Conservation (phyloP, 2,329 filamentous ascomycete species). For the Cladophialophora exuberans region DNA sequence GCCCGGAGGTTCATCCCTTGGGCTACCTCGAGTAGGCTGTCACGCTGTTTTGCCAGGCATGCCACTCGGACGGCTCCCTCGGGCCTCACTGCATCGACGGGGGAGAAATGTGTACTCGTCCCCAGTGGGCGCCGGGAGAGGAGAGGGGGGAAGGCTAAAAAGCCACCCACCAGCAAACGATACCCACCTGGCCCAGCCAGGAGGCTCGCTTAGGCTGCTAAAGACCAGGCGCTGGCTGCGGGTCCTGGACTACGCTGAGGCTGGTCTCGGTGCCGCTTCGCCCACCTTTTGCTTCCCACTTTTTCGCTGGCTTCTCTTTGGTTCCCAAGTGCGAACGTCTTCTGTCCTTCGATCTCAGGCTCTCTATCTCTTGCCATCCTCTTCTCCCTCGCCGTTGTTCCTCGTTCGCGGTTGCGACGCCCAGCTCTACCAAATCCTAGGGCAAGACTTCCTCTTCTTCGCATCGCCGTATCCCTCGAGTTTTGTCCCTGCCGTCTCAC, state of each 20-base stretch:
- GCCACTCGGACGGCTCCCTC: too few relatives aligned
- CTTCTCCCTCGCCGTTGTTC: neutral
- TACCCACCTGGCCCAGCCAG: constrained; percentile 7
- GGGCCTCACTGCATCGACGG: too few relatives aligned
- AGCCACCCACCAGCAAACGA: too few relatives aligned
- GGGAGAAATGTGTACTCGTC: too few relatives aligned
- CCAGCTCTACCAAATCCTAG: neutral
- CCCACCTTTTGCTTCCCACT: constrained; percentile 10
- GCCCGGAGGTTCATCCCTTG: constrained; percentile 2
- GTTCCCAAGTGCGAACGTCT: constrained; percentile 8
- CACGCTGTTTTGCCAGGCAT: too few relatives aligned
- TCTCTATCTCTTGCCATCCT: neutral
- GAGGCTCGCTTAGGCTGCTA: constrained; percentile 8
- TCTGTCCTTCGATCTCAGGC: neutral
- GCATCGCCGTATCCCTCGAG: neutral
- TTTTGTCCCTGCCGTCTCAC: neutral
- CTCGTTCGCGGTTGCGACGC: constrained; percentile 1
- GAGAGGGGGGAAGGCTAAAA: neutral
- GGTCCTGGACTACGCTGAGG: constrained; percentile 6
- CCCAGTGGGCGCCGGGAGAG: neutral
- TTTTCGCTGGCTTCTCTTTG: constrained; percentile 4
- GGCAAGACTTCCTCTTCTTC: neutral
- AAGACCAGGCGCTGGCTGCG: constrained; percentile 7
- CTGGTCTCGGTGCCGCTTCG: constrained; percentile 10
- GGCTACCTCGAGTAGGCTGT: too few relatives aligned